Conservation (phyloP, 495 filamentous ascomycete genomes). For the Lasiosphaeria ovina region DNA sequence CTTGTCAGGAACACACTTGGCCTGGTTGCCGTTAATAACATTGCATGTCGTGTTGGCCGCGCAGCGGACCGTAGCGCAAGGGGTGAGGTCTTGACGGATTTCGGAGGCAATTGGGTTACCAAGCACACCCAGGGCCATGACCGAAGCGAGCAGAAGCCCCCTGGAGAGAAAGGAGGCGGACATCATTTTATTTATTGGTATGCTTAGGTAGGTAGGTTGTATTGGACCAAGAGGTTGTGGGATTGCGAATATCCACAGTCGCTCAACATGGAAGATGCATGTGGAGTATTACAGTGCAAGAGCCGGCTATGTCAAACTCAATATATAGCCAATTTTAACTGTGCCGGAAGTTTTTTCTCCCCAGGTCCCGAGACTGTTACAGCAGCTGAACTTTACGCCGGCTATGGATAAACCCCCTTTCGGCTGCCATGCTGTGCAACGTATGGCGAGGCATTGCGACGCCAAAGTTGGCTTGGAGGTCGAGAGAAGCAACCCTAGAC, state of each 20-base stretch:
- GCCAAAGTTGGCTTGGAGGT: not conserved
- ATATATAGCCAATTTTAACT: not conserved
- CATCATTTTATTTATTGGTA: conserved; percentile 1
- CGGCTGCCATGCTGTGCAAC: not conserved
- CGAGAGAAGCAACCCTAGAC: not conserved
- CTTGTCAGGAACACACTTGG: conserved; percentile 15
- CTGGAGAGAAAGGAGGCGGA: conserved; percentile 3
- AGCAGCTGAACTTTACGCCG: not conserved
- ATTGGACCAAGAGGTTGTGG: not conserved
- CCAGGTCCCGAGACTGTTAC: not conserved
- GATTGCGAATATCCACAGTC: not conserved
- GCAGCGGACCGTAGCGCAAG: conserved; percentile 22
- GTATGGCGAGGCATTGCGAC: not conserved
- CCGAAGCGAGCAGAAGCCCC: conserved; percentile 13
- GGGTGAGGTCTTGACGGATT: conserved; percentile 6
- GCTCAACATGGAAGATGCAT: no score
- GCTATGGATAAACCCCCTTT: not conserved
- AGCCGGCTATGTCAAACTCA: no score
- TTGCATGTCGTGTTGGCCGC: conserved; percentile 13
- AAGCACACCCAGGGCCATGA: not conserved
- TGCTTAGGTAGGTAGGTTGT: not conserved
- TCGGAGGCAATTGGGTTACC: conserved; percentile 17
- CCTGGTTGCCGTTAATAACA: conserved; percentile 14
- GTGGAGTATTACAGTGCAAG: no score
- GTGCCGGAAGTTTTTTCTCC: not conserved